Evolutionary conservation across 1,139 yeast genomes (phyloP).

Genomic region (Yamadazyma mexicana): DNA sequence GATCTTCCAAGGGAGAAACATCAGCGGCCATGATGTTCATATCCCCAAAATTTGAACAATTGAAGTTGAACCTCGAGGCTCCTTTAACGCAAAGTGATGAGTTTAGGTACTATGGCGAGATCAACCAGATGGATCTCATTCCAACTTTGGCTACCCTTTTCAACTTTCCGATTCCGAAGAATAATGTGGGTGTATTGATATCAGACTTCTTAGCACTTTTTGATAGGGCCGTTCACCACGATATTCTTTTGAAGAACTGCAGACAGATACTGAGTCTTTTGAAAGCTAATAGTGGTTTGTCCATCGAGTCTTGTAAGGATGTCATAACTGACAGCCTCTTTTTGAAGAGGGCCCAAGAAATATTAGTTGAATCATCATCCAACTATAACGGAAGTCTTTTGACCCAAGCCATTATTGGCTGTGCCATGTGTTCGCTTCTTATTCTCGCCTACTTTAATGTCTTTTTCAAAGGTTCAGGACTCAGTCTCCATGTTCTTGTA

Average conservation of each 20-base stretch:
- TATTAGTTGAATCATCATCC: constrained; percentile 67
- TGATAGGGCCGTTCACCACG: constrained; percentile 35
- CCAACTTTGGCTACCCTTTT: constrained; percentile 78
- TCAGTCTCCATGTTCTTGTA: constrained; percentile 17
- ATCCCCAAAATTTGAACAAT: constrained; percentile 54
- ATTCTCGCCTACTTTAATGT: constrained; percentile 18
- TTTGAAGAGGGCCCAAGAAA: constrained; percentile 51
- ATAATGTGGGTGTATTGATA: constrained; percentile 76
- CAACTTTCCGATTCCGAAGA: constrained; percentile 82
- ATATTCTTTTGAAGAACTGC: constrained; percentile 56
- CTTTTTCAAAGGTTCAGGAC: constrained; percentile 7
- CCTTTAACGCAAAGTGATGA: constrained; percentile 40
- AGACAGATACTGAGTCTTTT: constrained; percentile 51
- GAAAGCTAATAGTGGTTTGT: constrained; percentile 8
- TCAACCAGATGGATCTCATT: constrained; percentile 85
- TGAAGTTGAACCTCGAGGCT: constrained; percentile 23
- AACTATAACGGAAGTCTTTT: constrained; percentile 64
- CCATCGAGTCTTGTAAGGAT: not conserved
- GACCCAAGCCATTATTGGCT: constrained; percentile 42
- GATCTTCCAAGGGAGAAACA: constrained; percentile 89
- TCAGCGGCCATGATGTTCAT: constrained; percentile 76
- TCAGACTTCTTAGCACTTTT: constrained; percentile 57
- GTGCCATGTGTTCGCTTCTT: constrained; percentile 29
- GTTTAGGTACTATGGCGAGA: constrained; percentile 50
- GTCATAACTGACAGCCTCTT: constrained; percentile 29